Percentiles rank a stretch among this genome's conserved stretches.
Evolutionary conservation across 2,329 filamentous ascomycete genomes (phyloP).

Genomic region (Microcyclosporella mali): DNA sequence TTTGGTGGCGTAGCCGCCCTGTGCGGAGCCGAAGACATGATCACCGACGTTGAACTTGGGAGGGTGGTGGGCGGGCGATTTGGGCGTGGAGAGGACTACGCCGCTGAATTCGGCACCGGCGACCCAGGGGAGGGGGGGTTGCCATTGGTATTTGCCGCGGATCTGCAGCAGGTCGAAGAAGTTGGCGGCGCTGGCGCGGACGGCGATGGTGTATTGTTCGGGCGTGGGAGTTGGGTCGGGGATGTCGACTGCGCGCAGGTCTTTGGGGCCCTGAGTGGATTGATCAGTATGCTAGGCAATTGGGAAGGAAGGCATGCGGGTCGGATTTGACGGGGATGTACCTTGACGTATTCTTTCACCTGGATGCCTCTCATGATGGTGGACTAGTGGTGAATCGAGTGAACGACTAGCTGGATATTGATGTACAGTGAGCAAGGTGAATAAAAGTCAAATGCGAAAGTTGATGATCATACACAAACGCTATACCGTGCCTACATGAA

Average conservation of each 20-base stretch:
- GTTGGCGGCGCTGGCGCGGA: conserved; percentile 83
- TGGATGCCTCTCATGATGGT: conserved; percentile 58
- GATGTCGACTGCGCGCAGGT: conserved; percentile 68
- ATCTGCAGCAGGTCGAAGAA: conserved; percentile 98
- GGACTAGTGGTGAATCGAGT: too few species aligned
- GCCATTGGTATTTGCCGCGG: conserved; percentile 89
- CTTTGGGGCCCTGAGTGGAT: conserved; percentile 59
- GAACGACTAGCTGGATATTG: too few species aligned
- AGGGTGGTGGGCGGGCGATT: conserved; percentile 27
- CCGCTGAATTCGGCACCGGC: conserved; percentile 85
- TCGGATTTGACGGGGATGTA: background rate
- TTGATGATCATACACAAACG: too few species aligned
- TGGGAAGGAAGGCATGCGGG: too few species aligned
- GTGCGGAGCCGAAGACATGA: conserved; percentile 76
- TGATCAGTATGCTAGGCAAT: background rate
- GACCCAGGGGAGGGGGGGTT: conserved; percentile 82
- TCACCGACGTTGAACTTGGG: conserved; percentile 70
- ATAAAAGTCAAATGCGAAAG: too few species aligned
- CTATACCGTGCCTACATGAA: too few species aligned
- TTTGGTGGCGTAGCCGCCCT: conserved; percentile 80
- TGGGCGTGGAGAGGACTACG: conserved; percentile 61
- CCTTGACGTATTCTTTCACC: conserved; percentile 25
- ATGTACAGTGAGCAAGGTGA: too few species aligned
- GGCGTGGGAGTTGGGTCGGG: conserved; percentile 66
- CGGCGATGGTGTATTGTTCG: conserved; percentile 77